Conservation (phyloP, 2,329 filamentous ascomycete species). For the Helotiales sp. region DNA sequence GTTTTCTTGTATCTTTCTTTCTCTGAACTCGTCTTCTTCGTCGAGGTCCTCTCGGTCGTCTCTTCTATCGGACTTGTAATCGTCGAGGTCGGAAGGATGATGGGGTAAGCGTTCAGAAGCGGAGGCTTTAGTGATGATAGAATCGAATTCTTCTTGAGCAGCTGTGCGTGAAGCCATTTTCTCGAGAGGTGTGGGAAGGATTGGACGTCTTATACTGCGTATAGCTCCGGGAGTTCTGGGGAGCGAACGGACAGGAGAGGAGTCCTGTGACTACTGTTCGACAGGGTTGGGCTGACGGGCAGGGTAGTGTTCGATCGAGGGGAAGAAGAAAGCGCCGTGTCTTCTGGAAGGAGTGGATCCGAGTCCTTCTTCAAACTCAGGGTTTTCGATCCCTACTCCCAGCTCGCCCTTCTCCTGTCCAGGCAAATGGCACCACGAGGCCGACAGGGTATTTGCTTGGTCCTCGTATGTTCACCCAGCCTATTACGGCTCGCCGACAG, state of each 20-base stretch:
- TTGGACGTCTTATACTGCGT: conserved; percentile 16
- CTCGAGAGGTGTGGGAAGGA: conserved; percentile 14
- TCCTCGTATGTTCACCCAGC: too few relatives aligned
- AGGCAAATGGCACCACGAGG: too few relatives aligned
- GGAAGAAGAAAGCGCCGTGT: neutral
- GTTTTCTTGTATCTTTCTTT: conserved; percentile 56
- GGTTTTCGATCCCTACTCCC: too few relatives aligned
- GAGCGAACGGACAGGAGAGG: neutral
- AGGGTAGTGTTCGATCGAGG: neutral
- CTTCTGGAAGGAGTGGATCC: conserved; percentile 1
- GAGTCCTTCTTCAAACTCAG: neutral
- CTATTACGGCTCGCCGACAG: too few relatives aligned
- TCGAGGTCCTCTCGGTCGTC: conserved; percentile 54
- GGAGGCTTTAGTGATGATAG: conserved; percentile 58
- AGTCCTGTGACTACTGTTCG: neutral
- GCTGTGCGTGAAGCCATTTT: conserved; percentile 46
- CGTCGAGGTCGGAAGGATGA: conserved; percentile 59
- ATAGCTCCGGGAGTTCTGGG: too few relatives aligned
- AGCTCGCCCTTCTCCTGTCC: too few relatives aligned
- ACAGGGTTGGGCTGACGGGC: neutral
- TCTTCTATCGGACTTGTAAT: conserved; percentile 46
- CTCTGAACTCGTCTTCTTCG: conserved; percentile 41
- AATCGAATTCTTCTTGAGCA: conserved; percentile 67
- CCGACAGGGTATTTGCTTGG: too few relatives aligned
- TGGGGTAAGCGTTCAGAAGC: conserved; percentile 17